Base-by-base conservation (phyloP, 169 alveolate genomes). In the Cryptosporidium sp. region DNA sequence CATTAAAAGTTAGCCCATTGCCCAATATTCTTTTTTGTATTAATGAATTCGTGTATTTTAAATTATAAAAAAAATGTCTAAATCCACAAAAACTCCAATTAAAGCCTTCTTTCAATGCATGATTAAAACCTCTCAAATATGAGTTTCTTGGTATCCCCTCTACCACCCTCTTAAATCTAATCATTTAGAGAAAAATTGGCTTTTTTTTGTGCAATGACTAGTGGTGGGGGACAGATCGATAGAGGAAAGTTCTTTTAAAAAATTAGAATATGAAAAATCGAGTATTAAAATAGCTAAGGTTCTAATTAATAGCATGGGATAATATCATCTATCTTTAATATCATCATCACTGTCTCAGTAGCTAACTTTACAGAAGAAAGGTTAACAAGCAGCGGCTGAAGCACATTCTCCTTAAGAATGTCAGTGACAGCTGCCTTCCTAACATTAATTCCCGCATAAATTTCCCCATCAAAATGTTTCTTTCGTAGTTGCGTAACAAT, bases 271-370 rank as follows among this genome's bases (percentile, higher is more conserved):
- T 16, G 51, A 65, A 7, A 10, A 26, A 31, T 48, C 18, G 0
- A 65, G 26, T 56, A 56, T 56, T 56, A 56, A 62, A 65, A 65
- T 48, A 18, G 42, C 29, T 12, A 65, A 31, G 10, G 18, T 23
- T 42, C 37, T 44, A 26, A n/a, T 29, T 62, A 80, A 67, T 62
- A 65, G 42, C 89, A 80, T 21, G 89, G 89, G 42, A 98, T 99
- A 61, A 98, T 96, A 91, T 98, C 99, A 94, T 98, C 99, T 84
- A 98, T 98, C 93, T 98, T 98, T 60, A 98, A 94, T 58, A 98
- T 97, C 99, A 98, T 98, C 97, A 98, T 96, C 23, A 98, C 99
- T 48, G 99, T 97, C 93, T 98, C 99, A 33, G 99, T 97, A 10
- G 99, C 99, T 58, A 98, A 94, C 70, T 96, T 96, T 60, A 98